phyloP scores from a whole-genome alignment of 2,329 filamentous ascomycete genomes.

The Dryadomyces quercus-mongolicae region DNA sequence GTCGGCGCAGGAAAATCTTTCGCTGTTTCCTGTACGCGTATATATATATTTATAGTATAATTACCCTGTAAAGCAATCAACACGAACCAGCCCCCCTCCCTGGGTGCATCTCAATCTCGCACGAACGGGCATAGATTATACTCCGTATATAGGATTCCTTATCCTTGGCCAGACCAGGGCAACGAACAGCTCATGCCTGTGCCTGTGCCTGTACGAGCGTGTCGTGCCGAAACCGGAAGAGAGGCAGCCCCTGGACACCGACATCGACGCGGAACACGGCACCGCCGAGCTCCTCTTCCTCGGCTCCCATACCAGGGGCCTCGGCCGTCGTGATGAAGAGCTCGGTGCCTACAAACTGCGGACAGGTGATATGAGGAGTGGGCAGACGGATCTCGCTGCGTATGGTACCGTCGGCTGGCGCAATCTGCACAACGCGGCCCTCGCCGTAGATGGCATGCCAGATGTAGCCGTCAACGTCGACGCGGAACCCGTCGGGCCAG shows the following conservation, averaged over 20 bases:
- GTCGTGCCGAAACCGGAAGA: constrained; percentile 44
- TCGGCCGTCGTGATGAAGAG: constrained; percentile 67
- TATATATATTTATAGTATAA: too few species aligned
- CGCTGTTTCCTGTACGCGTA: too few species aligned
- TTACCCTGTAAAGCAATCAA: too few species aligned
- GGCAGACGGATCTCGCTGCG: constrained; percentile 66
- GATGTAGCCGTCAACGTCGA: constrained; percentile 74
- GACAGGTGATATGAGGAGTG: constrained; percentile 70
- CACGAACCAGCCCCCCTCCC: too few species aligned
- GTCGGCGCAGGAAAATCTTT: too few species aligned
- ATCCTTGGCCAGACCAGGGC: too few species aligned
- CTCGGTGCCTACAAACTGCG: constrained; percentile 62
- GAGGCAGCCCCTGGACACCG: constrained; percentile 51
- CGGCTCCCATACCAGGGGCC: constrained; percentile 40
- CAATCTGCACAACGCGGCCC: constrained; percentile 62
- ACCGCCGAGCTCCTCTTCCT: constrained; percentile 54
- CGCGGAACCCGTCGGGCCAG: constrained; percentile 71
- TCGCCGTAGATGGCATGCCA: constrained; percentile 85
- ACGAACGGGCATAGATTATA: too few species aligned
- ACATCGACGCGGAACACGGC: constrained; percentile 68
- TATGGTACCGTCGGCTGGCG: constrained; percentile 49
- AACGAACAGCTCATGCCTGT: too few species aligned
- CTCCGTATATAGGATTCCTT: too few species aligned
- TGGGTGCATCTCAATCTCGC: too few species aligned
- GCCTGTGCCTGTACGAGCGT: too few species aligned